Base-by-base conservation (phyloP, 2,329 filamentous ascomycete species). In the Fusarium coffeatum region DNA sequence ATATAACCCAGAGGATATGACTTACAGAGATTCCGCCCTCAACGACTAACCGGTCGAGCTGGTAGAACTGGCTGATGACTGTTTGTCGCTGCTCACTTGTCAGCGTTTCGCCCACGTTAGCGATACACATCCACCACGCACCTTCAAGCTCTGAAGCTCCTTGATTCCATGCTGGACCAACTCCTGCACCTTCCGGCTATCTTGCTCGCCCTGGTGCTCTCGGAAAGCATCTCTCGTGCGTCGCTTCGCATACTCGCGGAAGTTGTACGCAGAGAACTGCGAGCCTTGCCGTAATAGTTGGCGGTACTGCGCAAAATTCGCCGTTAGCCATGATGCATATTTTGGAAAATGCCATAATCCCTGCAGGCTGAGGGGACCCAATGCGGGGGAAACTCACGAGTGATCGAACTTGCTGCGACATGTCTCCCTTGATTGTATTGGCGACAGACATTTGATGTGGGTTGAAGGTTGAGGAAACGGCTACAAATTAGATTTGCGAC, bases 261-360 rank as follows among this genome's bases (percentile, higher is more conserved):
- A 99, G 83, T 98, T 99, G 86, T 98, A 99, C 74, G 92, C 89
- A 68, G 93, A 89, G 81, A 99, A 98, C 78, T 97, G 92, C 67
- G 87, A 86, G 68, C 93, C 90, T 80, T 96, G 92, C 74, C 94
- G 92, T 76, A 98, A 86, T 75, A 99, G 85, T 77, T 95, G 95
- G 72, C 96, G 94, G 83, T 97, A 98, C 94, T 97, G 70, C 18
- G 53, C 10, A 13, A 20, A 32, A 45, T 12, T 15, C n/a, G 30
- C n/a, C 30, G 41, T 76, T 46, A 76, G 74, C 59, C 18, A 34
- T 59, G 42, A n/a, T 23, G 5, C 20, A 59, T 37, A 43, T 40
- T n/a, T 42, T 47, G 10, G 11, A 48, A 51, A 13, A 65, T 53
- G 40, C 48, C 25, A 60, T 53, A 8, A 54, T 50, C 41, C 49